Base-by-base conservation (phyloP, 805 yeast genomes). In the Nakazawaea holstii region DNA sequence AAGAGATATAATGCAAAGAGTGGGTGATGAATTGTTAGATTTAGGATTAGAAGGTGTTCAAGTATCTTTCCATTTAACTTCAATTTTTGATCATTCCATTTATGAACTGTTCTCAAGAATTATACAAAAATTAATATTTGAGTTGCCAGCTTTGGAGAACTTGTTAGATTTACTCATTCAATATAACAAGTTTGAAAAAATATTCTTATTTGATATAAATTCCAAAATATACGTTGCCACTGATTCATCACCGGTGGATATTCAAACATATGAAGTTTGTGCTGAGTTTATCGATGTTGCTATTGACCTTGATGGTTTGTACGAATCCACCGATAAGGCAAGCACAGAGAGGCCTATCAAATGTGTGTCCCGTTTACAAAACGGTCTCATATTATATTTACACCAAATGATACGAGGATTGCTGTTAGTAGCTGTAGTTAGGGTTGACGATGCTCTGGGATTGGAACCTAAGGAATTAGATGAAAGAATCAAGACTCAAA, bases 241-340 rank as follows among this genome's bases (percentile, higher is more conserved):
- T 0, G 99, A 94, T 63, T 87, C 96, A 0, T 82, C 91, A 1
- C 97, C 98, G 0, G 96, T 92, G 35, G 98, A 92, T 66, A 85
- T 89, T 36, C 96, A 90, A 59, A 87, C 95, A 0, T 94, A 94
- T 62, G 97, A 94, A 62, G 95, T 92, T 1, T 94, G 98, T 65
- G 95, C 97, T 0, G 98, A 94, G 59, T 94, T 94, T 59, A 92
- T 94, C 40, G 98, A 94, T 63, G 94, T 92, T 13, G 84, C 96
- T 3, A 84, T 90, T 26, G 98, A 94, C 59, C 68, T 94, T 53
- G 91, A 88, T 56, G 86, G 85, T 43, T 62, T 86, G 39, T 84
- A 86, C 55, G 76, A 77, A 42, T 51, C 54, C 35, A 13, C 43
- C 8, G 30, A 24, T 20, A 39, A 39, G 29, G 5, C 28, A 2